A percentile compares a stretch with the other conserved stretches of the same genome.
These are phyloP conservation scores for Pythium coloratum DNA, from an alignment of 352 stramenopile genomes.

Conservation along the genomic window DNA sequence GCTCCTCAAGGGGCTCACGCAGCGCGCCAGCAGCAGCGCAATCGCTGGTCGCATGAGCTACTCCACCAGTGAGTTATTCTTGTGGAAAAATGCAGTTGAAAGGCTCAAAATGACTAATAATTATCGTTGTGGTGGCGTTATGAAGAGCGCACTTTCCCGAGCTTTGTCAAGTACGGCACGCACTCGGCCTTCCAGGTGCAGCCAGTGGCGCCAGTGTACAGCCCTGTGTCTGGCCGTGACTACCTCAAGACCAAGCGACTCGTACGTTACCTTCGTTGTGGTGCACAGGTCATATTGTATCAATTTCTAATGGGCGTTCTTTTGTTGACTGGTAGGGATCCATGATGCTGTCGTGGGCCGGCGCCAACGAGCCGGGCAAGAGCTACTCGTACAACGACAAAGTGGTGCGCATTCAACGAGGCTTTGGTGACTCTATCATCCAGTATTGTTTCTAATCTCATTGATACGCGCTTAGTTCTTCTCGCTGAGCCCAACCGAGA, in stretches of 20 bases:
- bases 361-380: constrained; percentile 65
- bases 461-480: constrained; percentile 59
- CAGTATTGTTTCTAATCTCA: too few relatives aligned
- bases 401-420: constrained; percentile 37
- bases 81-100: background rate
- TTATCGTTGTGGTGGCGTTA: background rate
- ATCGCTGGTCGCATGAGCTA: background rate
- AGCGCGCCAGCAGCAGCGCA: constrained; percentile 7
- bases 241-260: constrained; percentile 85
- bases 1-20: constrained; percentile 14
- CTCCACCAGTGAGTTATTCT: constrained; percentile 16
- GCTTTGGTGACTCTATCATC: too few relatives aligned
- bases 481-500: constrained; percentile 72
- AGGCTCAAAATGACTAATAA: background rate
- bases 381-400: constrained; percentile 78
- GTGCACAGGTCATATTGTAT: background rate
- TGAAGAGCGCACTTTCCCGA: constrained; percentile 70
- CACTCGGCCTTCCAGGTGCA: constrained; percentile 77
- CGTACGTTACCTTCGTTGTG: constrained; percentile 29
- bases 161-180: constrained; percentile 70
- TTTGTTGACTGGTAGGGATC: constrained; percentile 45
- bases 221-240: constrained; percentile 36
- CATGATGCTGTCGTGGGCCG: constrained; percentile 85
- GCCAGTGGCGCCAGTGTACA: constrained; percentile 69
- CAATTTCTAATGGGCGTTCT: background rate